Conservation (phyloP, 2,329 filamentous ascomycete species). For the Elsinoe necatrix region DNA sequence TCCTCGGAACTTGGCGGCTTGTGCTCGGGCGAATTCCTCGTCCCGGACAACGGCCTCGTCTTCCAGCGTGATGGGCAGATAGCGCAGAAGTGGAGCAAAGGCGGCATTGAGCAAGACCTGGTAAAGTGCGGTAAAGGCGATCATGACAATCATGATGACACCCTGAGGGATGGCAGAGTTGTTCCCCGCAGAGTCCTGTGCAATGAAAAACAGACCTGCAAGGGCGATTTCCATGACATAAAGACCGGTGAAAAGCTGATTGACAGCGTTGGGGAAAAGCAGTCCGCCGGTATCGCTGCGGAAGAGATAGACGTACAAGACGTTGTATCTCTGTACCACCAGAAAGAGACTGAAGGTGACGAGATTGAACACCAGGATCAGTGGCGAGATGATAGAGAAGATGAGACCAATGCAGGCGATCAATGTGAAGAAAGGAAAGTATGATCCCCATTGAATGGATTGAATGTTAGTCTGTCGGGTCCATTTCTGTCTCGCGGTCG, state of each 20-base stretch:
- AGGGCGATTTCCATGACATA: slow-evolving; percentile 92
- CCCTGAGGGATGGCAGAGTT: slow-evolving; percentile 65
- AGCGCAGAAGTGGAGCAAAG: slow-evolving; percentile 77
- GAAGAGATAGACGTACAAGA: slow-evolving; percentile 88
- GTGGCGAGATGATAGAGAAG: slow-evolving; percentile 78
- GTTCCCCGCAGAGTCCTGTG: slow-evolving; percentile 46
- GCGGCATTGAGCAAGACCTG: slow-evolving; percentile 74
- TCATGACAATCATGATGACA: slow-evolving; percentile 70
- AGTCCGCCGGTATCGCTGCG: slow-evolving; percentile 85
- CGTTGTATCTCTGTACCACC: slow-evolving; percentile 94
- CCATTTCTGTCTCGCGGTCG: slow-evolving; percentile 76
- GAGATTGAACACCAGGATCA: slow-evolving; percentile 88
- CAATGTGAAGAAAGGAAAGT: slow-evolving; percentile 95
- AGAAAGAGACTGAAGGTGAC: slow-evolving; percentile 87
- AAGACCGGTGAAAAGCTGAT: slow-evolving; percentile 92
- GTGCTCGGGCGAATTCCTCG: slow-evolving; percentile 73
- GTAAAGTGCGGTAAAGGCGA: slow-evolving; percentile 64
- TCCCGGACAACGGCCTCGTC: slow-evolving; percentile 91
- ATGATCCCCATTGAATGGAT: slow-evolving; percentile 78
- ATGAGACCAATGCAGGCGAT: slow-evolving; percentile 83
- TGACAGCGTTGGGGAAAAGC: slow-evolving; percentile 84
- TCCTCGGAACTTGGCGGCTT: slow-evolving; percentile 27
- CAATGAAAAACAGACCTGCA: slow-evolving; percentile 81
- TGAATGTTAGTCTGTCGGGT: slow-evolving; percentile 68
- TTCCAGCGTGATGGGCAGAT: slow-evolving; percentile 89